Evolutionary conservation across 1,284 basidiomycete genomes (phyloP).

Genomic region (Somion occarium): DNA sequence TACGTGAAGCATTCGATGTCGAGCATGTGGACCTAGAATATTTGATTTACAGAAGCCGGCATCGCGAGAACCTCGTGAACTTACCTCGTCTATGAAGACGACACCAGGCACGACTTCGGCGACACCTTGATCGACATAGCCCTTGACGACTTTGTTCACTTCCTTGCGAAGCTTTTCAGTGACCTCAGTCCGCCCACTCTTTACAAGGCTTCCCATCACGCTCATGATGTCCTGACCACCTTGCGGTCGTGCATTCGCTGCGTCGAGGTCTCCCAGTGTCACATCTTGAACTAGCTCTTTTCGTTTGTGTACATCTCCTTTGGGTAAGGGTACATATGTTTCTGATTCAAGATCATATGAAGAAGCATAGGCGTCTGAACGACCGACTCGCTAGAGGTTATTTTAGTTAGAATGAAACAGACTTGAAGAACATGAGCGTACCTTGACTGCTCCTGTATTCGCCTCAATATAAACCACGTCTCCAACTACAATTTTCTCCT

Average conservation of each 20-base stretch:
- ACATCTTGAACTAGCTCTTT: slow-evolving; percentile 98
- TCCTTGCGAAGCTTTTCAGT: slow-evolving; percentile 95
- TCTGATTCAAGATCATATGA: slow-evolving; percentile 98
- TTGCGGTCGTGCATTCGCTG: slow-evolving; percentile 93
- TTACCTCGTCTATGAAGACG: slow-evolving; percentile 96
- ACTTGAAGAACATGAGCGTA: slow-evolving; percentile 27
- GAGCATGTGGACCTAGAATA: slow-evolving; percentile 90
- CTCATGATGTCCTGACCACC: slow-evolving; percentile 98
- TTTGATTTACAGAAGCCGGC: slow-evolving; percentile 1
- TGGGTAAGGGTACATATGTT: slow-evolving; percentile 96
- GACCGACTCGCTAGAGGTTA: slow-evolving; percentile 74
- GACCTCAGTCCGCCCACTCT: slow-evolving; percentile 91
- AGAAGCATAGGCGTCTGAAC: slow-evolving; percentile 98
- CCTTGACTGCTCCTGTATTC: slow-evolving; percentile 95
- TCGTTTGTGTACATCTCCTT: slow-evolving; percentile 96
- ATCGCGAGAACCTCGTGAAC: slow-evolving; percentile 19
- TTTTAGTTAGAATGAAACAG: not conserved
- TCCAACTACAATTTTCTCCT: slow-evolving; percentile 95
- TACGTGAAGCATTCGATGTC: slow-evolving; percentile 99
- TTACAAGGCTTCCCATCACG: slow-evolving; percentile 96
- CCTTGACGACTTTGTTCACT: slow-evolving; percentile 98
- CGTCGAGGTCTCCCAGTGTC: slow-evolving; percentile 93
- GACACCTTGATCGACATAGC: slow-evolving; percentile 97
- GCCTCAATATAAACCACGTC: slow-evolving; percentile 97
- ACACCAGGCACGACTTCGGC: slow-evolving; percentile 98